Conservation (phyloP, 1,284 basidiomycete species). For the Sanghuangporus weigelae region DNA sequence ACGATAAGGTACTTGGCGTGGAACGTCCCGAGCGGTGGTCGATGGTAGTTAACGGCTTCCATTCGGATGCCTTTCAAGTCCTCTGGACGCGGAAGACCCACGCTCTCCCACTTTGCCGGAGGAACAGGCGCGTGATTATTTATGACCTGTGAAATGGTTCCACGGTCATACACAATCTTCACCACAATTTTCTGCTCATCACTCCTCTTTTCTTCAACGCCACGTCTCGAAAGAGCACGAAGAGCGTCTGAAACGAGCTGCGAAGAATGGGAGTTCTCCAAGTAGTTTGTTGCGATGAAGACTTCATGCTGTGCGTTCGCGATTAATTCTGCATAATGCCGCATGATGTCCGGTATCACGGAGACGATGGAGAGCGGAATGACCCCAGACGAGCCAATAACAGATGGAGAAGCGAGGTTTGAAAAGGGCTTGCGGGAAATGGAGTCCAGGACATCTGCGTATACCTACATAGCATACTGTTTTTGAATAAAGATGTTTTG, state of each 20-base stretch:
- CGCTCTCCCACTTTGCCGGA: constrained; percentile 44
- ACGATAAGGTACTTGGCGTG: constrained; percentile 77
- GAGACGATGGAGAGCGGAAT: constrained; percentile 45
- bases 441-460: constrained; percentile 44
- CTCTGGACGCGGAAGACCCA: constrained; percentile 50
- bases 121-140: constrained; percentile 53
- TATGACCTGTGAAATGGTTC: constrained; percentile 49
- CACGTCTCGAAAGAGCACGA: constrained; percentile 46
- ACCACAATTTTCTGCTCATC: constrained; percentile 45
- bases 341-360: constrained; percentile 55
- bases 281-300: constrained; percentile 53
- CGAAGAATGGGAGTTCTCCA: constrained; percentile 44
- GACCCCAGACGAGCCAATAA: constrained; percentile 48
- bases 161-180: constrained; percentile 66
- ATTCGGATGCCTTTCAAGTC: constrained; percentile 60
- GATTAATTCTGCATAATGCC: constrained; percentile 48
- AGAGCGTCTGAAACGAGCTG: constrained; percentile 49
- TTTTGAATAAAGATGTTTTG: neutral
- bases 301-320: constrained; percentile 49
- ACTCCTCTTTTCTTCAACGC: constrained; percentile 33
- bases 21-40: constrained; percentile 66
- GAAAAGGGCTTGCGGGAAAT: constrained; percentile 45
- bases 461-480: constrained; percentile 35
- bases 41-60: constrained; percentile 51
- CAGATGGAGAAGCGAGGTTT: constrained; percentile 45